Evolutionary conservation across 169 alveolate species (phyloP), one percentile per base, ranked within the genome.

Genomic region (Cryptosporidium canis): DNA sequence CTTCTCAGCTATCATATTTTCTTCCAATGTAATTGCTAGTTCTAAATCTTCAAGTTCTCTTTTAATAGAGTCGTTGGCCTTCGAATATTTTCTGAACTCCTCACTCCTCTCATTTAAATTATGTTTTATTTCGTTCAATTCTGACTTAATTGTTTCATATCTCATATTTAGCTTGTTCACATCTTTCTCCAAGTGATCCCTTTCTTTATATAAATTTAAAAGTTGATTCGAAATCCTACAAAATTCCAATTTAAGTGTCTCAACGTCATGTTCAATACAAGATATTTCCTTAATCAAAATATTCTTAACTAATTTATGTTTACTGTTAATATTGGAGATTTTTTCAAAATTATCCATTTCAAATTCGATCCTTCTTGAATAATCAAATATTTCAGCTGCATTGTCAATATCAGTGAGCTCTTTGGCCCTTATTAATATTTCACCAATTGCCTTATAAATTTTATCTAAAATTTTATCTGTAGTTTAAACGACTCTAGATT

Each of bases 41-140:
- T 77, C 87, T 24, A 77, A 43, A 58, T 77, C 66, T 37, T 77
- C 72, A 6, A 77, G 24, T 41, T 77, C 72, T 29, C 35, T 41
- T 77, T 41, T 77, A 8, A 61, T 63, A 14, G 12, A 29, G 8
- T 77, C 65, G 41, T 77, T 77, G 8, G 18, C 12, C 14, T 12
- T 29, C 18, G 35, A 21, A 7, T 58, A 21, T 29, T 55, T 39
- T 37, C 61, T 29, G 21, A 56, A 39, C 35, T 77, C 64, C 39
- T 77, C 87, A 18, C 39, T 2, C 24, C 55, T 61, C 11, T 0
- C 41, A 11, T 61, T 18, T 41, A 77, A 39, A 11, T 21, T 77
- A 56, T 39, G 35, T 58, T n/a, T 33, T 21, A 63, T 58, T n/a
- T 77, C 72, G 39, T 58, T 45, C 33, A 58, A 39, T 21, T 45